A percentile compares a stretch with the other conserved stretches of the same genome.
Evolutionary conservation across 305 asterid genomes (phyloP).

Genomic region (Fraxinus baroniana): DNA sequence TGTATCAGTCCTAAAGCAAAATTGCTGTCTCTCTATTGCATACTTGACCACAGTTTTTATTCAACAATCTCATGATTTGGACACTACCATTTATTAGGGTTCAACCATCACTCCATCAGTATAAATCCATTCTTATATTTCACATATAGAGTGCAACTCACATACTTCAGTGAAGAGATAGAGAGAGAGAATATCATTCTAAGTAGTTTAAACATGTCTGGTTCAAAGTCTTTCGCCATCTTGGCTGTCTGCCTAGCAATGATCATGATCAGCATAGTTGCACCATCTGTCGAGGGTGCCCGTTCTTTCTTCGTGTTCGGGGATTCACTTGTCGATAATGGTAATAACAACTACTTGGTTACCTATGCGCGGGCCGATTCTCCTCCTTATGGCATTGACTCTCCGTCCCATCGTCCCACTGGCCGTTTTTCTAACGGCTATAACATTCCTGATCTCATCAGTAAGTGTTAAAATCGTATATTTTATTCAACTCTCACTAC

Average conservation of each 20-base stretch:
- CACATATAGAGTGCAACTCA: neutral
- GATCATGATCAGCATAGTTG: conserved; percentile 3
- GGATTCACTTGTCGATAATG: conserved; percentile 71
- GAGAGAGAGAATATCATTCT: neutral
- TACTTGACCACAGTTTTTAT: conserved; percentile 20
- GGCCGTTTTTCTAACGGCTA: conserved; percentile 72
- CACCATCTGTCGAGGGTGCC: conserved; percentile 31
- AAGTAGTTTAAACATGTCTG: conserved; percentile 10
- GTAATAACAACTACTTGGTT: conserved; percentile 60
- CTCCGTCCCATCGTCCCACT: conserved; percentile 61
- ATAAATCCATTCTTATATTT: neutral
- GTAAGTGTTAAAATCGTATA: conserved; percentile 23
- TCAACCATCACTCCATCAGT: neutral
- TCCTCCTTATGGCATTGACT: conserved; percentile 73
- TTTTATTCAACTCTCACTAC: neutral
- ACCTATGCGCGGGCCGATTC: conserved; percentile 69
- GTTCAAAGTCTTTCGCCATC: neutral
- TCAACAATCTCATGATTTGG: conserved; percentile 23
- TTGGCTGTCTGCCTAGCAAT: conserved; percentile 18
- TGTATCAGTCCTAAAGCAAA: neutral
- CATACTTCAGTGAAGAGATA: neutral
- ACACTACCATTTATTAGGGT: conserved; percentile 38
- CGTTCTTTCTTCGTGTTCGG: conserved; percentile 73
- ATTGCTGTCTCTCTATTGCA: neutral
- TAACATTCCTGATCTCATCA: conserved; percentile 68